Evolutionary conservation across 805 yeast species (phyloP), one percentile per base, ranked within the genome.

Genomic region (Saccharomycopsis sp.): DNA sequence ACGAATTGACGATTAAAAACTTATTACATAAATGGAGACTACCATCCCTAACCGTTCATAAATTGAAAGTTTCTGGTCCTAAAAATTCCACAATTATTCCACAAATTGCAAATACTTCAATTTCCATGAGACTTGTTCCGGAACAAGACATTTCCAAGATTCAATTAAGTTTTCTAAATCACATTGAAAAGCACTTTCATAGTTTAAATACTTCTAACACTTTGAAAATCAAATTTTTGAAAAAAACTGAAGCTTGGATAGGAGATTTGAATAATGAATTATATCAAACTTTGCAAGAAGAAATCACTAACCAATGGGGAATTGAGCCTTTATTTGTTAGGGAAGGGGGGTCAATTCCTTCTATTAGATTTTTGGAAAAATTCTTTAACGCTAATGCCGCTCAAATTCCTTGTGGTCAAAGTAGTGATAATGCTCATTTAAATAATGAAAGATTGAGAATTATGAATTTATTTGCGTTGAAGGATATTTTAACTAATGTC

Each of bases 331-430:
- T 89, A 31, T 79, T 77, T 45, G 84, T 92, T 25, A 73, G 97
- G 49, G 98, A 92, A 62, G 98, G 98, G 46, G 98, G 98, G 0
- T 85, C 96, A 0, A 87, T 89, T 56, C 96, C 98, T 2, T 79
- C 89, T 9, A 77, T 92, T 5, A 62, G 96, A 47, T 81, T 80
- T 45, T 61, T 89, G 49, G 98, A 89, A 52, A 83, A 83, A 57
- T 64, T 71, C 10, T 83, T 89, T 49, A 59, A 69, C 39, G 95
- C 97, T 3, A 84, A 85, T 20, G 97, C 96, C 1, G 94, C 89
- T 1, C 97, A 92, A 58, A 73, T 92, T 26, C 97, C 98, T 2
- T 86, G 96, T 54, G 98, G 97, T 0, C 98, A 89, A 62, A 73
- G 89, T 1, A 76, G 92, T 32, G 97, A 92, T 57, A 85, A 86